A percentile compares a stretch with the other conserved stretches of the same genome.
phyloP scores from a whole-genome alignment of 164 flowering plant species.

The Liriodendron chinense region DNA sequence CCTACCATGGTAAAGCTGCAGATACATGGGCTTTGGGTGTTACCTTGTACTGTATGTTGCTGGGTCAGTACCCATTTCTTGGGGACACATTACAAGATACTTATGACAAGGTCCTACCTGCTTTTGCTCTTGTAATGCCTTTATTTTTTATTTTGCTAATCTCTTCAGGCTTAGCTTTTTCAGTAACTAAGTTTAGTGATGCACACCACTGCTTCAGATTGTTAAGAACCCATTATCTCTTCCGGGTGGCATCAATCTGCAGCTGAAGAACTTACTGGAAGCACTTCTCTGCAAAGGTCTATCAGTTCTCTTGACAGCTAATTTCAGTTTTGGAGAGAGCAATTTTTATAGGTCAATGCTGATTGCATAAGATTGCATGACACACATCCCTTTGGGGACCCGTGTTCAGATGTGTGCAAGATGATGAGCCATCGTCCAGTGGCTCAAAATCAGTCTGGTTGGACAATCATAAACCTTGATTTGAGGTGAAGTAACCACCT shows the following conservation, averaged over 20 bases:
- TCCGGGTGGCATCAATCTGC: slow-evolving; percentile 52
- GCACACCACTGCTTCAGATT: slow-evolving; percentile 47
- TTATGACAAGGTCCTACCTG: slow-evolving; percentile 67
- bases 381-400: too few species aligned
- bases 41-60: slow-evolving; percentile 74
- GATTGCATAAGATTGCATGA: not conserved
- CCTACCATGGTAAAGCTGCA: slow-evolving; percentile 87
- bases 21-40: slow-evolving; percentile 98
- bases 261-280: slow-evolving; percentile 57
- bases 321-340: not conserved
- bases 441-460: too few species aligned
- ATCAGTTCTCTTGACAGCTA: slow-evolving; percentile 9
- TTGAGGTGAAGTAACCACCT: too few species aligned
- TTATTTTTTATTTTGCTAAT: not conserved
- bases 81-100: slow-evolving; percentile 93
- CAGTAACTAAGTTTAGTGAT: not conserved
- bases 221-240: slow-evolving; percentile 58
- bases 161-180: not conserved
- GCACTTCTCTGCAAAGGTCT: slow-evolving; percentile 91
- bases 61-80: slow-evolving; percentile 84
- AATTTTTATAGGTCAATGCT: not conserved
- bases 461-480: too few species aligned
- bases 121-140: not conserved
- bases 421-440: too few species aligned
- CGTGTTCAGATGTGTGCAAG: too few species aligned